Conservation (phyloP, 31 red algal genomes). For the Endocladia muricata region DNA sequence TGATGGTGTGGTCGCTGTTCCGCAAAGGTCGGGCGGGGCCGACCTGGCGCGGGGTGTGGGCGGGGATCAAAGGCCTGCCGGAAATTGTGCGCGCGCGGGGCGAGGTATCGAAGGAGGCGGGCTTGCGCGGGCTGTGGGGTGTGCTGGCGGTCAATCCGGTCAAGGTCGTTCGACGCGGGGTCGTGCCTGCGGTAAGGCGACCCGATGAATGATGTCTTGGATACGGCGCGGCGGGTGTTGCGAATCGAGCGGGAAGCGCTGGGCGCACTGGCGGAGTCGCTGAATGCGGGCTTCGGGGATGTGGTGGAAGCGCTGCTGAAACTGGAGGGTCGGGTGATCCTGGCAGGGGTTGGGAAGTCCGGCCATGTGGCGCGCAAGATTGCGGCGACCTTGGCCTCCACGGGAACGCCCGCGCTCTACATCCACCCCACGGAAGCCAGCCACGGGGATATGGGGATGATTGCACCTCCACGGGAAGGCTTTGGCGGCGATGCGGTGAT, state of each 20-base stretch:
- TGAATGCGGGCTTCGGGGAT: neutral
- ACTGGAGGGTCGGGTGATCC: neutral
- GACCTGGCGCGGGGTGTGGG: too few species aligned
- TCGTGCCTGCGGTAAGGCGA: too few species aligned
- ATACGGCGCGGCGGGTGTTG: neutral
- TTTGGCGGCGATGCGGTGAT: neutral
- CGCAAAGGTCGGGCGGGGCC: too few species aligned
- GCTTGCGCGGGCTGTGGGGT: too few species aligned
- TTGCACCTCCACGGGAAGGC: too few species aligned
- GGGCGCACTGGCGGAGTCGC: neutral
- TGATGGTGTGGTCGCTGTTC: too few species aligned
- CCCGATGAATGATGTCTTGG: too few species aligned
- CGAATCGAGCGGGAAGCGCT: neutral
- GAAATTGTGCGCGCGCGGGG: too few species aligned
- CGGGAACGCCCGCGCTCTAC: neutral
- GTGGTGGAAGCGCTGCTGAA: neutral
- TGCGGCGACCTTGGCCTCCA: conserved; percentile 3
- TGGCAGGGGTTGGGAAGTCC: neutral
- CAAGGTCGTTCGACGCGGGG: too few species aligned
- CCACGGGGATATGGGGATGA: neutral
- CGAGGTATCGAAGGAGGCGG: too few species aligned
- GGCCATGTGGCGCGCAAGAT: conserved; percentile 1
- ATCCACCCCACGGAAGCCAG: neutral
- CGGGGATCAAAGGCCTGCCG: too few species aligned
- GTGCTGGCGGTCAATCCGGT: too few species aligned